Evolutionary conservation across 306 rosid species (phyloP), one percentile per base, ranked within the genome.

Genomic region (Mimosa pudica): DNA sequence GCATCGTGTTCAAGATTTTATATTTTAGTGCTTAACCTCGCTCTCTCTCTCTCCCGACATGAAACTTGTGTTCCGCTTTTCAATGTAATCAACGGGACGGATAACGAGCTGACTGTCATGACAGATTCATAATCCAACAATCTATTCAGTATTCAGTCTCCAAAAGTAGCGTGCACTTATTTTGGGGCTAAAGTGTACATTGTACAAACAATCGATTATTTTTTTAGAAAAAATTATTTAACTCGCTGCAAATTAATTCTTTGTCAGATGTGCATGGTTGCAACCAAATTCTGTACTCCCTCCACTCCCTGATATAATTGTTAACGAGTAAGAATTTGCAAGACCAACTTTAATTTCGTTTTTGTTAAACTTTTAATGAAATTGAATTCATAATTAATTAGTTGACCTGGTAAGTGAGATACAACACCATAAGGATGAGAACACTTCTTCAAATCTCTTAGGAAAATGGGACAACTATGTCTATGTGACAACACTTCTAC

Each of bases 81-180:
- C 72, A 36, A 76, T 73, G 80, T 75, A 77, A 77, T 86, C 79
- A 81, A 16, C 6, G 60, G 78, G 60, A 80, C 81, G 75, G 89
- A 83, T 87, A 81, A 70, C 76, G 57, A 10, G 38, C 11, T 51
- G 38, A 44, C 71, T 77, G 85, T 77, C 79, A 83, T 46, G 58
- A 10, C 10, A 46, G 52, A 48, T 48, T 48, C 52, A 10, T 48
- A 9, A 55, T 3, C 30, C 6, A 55, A 16, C 62, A n/a, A 55
- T 55, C n/a, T 55, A 55, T 9, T 1, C 52, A 8, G 14, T 1
- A 55, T 9, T 1, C 52, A 8, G 52, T 1, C 62, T 55, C 30
- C 30, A 17, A 55, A 17, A 5, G 7, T 55, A 38, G 42, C 5
- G 30, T 6, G 7, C 3, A 55, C 62, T n/a, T 55, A n/a, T 51